Conservation (phyloP, 1,284 basidiomycete genomes). For the Agroathelia rolfsii region DNA sequence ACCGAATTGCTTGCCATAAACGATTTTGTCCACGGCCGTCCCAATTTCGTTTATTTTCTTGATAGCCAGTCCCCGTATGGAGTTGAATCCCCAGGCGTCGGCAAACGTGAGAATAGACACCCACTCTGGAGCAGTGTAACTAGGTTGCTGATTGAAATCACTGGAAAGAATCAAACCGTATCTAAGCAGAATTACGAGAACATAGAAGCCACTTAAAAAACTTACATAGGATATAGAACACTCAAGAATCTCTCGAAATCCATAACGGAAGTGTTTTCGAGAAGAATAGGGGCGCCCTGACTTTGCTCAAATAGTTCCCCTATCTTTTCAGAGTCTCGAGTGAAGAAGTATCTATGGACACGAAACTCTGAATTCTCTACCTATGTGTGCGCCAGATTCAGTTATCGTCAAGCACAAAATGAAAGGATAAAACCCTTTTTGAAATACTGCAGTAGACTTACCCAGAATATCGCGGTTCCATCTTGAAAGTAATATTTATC, state of each 20-base stretch:
- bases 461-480: conserved; percentile 3
- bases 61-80: conserved; percentile 24
- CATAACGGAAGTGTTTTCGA: not conserved
- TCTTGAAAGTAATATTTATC: conserved; percentile 4
- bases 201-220: too few species aligned
- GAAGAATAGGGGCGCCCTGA: conserved; percentile 5
- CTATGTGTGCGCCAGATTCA: not conserved
- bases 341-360: conserved; percentile 4
- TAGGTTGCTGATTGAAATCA: not conserved
- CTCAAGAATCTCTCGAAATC: conserved; percentile 8
- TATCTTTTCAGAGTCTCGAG: conserved; percentile 1
- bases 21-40: conserved; percentile 24
- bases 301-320: not conserved
- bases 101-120: conserved; percentile 26
- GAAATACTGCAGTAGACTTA: not conserved
- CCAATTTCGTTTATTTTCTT: conserved; percentile 19
- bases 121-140: conserved; percentile 15
- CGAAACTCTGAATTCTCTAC: conserved; percentile 2
- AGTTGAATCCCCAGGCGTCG: conserved; percentile 22
- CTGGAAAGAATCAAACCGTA: not conserved
- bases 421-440: not conserved
- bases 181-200: not conserved
- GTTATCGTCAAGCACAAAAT: not conserved
- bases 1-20: not conserved
- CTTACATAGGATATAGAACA: conserved; percentile 8